Evolutionary conservation across 1,284 basidiomycete species (phyloP).

Genomic region (Polyporus tsugae): DNA sequence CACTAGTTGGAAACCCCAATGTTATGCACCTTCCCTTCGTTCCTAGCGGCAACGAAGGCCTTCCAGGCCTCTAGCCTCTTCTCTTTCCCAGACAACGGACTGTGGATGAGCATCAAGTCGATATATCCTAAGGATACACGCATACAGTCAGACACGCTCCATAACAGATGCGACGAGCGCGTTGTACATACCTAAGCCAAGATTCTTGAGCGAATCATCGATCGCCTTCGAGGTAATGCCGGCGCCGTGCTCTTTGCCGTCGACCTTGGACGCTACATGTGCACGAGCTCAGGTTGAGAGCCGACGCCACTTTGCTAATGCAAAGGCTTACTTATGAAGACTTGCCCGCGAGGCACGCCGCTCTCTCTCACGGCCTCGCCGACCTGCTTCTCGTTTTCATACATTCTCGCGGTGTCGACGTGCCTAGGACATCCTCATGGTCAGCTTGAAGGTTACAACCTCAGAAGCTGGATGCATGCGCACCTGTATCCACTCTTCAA

Average conservation of each 20-base stretch:
- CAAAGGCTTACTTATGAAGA: constrained; percentile 72
- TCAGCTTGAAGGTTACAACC: constrained; percentile 5
- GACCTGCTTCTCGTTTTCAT: constrained; percentile 76
- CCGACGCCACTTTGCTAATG: background rate
- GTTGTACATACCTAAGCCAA: constrained; percentile 28
- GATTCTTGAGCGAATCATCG: constrained; percentile 34
- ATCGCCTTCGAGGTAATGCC: constrained; percentile 34
- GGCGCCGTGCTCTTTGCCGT: constrained; percentile 38
- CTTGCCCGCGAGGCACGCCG: constrained; percentile 57
- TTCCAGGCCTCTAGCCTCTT: constrained; percentile 55
- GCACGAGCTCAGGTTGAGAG: constrained; percentile 15
- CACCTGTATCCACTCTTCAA: constrained; percentile 81
- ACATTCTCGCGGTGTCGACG: constrained; percentile 77
- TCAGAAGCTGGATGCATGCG: constrained; percentile 18
- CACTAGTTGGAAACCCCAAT: constrained; percentile 75
- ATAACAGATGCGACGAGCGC: background rate
- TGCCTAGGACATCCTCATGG: constrained; percentile 58
- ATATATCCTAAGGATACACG: constrained; percentile 50
- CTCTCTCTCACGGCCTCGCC: constrained; percentile 65
- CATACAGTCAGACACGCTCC: constrained; percentile 21
- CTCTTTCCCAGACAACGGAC: constrained; percentile 52
- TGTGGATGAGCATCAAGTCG: constrained; percentile 69
- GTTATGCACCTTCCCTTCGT: constrained; percentile 58
- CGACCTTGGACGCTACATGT: constrained; percentile 33
- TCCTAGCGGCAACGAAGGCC: constrained; percentile 52